Evolutionary conservation across 805 yeast genomes (phyloP), one percentile per base, ranked within the genome.

Genomic region (Hyphopichia homilentoma): DNA sequence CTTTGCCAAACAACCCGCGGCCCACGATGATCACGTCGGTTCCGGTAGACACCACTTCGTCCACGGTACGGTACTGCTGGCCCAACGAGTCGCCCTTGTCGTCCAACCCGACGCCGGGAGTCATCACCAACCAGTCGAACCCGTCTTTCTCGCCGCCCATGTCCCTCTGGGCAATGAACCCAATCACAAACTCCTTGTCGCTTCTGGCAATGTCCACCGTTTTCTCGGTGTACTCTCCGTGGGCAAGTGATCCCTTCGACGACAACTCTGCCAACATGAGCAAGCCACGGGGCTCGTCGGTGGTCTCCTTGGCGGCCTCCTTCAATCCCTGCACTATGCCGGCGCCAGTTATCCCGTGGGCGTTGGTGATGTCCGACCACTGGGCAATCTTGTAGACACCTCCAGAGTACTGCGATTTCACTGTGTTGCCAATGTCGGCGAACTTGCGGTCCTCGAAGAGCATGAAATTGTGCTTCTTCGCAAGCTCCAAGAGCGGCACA

Each of bases 371-470:
- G 52, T 93, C 96, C 1, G 97, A 79, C 98, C 98, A 93, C 49
- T 79, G 65, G 9, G 95, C 93, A 40, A 90, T 90, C 52, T 77
- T 79, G 66, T 78, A 88, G 7, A 86, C 81, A 27, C 98, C 98
- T 23, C 94, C 86, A 20, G 84, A 68, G 59, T 90, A 93, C 61
- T 93, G 98, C 27, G 86, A 75, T 63, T 90, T 89, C 34, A 93
- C 98, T 1, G 98, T 93, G 53, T 89, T 87, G 12, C 99, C 99
- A 48, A 93, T 93, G 59, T 93, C 99, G 16, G 99, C 98, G 61
- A 93, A 93, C 64, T 93, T 93, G 43, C 99, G 75, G 63, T 93
- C 99, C 64, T 93, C 99, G 54, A 93, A 93, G 44, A 93, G 82
- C 70, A 93, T 64, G 52, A 93, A 93, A 43, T 83, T 77, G 65